Evolutionary conservation across 2,329 filamentous ascomycete genomes (phyloP), one percentile per base, ranked within the genome.

Genomic region (Lachnellula occidentalis): DNA sequence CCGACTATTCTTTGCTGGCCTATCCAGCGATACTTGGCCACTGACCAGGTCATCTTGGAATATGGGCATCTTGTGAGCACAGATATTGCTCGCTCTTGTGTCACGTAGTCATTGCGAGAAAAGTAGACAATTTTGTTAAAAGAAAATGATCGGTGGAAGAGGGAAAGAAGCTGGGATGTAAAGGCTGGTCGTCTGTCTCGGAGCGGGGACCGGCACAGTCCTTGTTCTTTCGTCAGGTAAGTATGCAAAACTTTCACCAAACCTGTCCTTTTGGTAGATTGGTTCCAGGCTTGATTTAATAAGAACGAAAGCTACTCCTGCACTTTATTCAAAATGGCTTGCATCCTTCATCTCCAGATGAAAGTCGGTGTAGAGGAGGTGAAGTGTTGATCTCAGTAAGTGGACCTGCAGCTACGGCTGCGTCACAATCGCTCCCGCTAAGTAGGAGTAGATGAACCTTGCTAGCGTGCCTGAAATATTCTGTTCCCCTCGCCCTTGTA

Each of bases 41-140:
- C 71, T 71, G 48, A 74, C 73, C 63, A 77, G 64, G 62, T 80
- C 74, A 66, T 78, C 74, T 61, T 79, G 78, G 63, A 80, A 83
- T 67, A 82, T 82, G 60, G 81, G 81, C 81, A 84, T 84, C 60
- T 68, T 62, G 51, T 43, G 48, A 63, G 57, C 54, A 37, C 50
- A 56, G 37, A 34, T 36, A 48, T 51, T 57, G 56, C 57, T 54
- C 58, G 48, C 45, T 45, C 51, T 36, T 17, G 53, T 47, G 37
- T 61, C 52, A 64, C 61, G 56, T 46, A 54, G 21, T 15, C 63
- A 63, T 66, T 7, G 55, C 58, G 50, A 48, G 54, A 50, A 41
- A 45, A 56, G 58, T 55, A 17, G 43, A 37, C 24, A 9, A 39
- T 49, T 34, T 42, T 34, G 15, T 48, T 48, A 31, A 34, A 43